Evolutionary conservation across 176 grass and related monocot genomes (phyloP), one percentile per base, ranked within the genome.

Genomic region (Oryza glaberrima): DNA sequence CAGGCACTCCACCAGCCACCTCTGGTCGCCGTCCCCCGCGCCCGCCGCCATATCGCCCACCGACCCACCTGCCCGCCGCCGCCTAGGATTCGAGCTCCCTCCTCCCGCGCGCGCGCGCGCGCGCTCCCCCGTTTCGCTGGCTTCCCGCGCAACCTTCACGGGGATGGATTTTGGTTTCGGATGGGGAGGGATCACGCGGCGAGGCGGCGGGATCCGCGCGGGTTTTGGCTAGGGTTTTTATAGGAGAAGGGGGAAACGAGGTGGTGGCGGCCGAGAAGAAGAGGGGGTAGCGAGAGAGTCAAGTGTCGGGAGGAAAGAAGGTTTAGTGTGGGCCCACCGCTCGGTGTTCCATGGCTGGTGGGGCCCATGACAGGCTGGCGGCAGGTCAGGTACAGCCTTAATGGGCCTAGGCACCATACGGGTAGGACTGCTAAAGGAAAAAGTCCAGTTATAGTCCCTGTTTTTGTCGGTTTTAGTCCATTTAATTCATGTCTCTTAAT

Each of bases 1-100:
- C 69, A 98, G 85, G 85, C 93, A 95, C 8, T 98, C 96, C 75
- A 95, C 64, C 35, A 98, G 82, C 91, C 96, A 98, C 46, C 90
- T 86, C 93, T 95, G 96, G 85, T 98, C 96, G 9, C 82, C 87
- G 74, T 98, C 93, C 72, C 84, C 69, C 34, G 68, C 94, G 13
- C 72, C 49, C 70, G 76, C 70, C 48, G 79, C 68, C 72, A 82
- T 67, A 82, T 67, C 45, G 23, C 52, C 52, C 72, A 23, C 8
- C 9, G 30, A 71, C 3, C 48, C 17, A 19, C 86, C 81, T 73
- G 36, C 25, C 67, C 20, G 3, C 67, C 84, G 81, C 26, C 65
- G 13, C 44, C 83, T 72, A 83, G 69, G 71, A 19, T 52, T 75
- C 36, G 51, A 25, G 20, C 58, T 63, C 58, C 8, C 20, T 20